Conservation (phyloP, 169 alveolate genomes). For the Plasmodium blacklocki region DNA sequence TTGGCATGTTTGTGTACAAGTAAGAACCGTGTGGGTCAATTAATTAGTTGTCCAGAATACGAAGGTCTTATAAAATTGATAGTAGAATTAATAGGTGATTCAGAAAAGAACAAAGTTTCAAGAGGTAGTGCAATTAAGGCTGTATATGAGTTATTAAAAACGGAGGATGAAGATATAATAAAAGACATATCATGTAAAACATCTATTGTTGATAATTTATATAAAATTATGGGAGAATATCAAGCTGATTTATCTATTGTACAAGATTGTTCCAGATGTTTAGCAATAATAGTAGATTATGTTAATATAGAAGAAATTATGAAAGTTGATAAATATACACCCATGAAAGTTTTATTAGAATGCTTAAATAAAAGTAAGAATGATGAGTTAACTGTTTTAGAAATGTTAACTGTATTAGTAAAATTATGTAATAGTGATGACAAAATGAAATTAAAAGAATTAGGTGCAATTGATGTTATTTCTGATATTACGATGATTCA, state of each 20-base stretch:
- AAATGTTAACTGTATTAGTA: conserved; percentile 81
- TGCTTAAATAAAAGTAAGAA: conserved; percentile 85
- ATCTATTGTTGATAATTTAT: conserved; percentile 73
- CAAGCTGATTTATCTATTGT: conserved; percentile 79
- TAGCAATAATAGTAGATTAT: conserved; percentile 77
- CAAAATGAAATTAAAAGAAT: conserved; percentile 84
- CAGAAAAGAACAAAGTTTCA: conserved; percentile 53
- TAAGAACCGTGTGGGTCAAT: conserved; percentile 87
- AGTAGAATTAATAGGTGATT: conserved; percentile 63
- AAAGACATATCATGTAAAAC: conserved; percentile 79
- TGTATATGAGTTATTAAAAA: conserved; percentile 83
- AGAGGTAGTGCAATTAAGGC: conserved; percentile 82
- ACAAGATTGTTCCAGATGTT: conserved; percentile 76
- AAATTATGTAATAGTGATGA: conserved; percentile 81
- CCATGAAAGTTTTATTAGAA: conserved; percentile 81
- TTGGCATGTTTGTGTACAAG: conserved; percentile 92
- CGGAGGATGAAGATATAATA: conserved; percentile 78
- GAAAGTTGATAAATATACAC: conserved; percentile 78
- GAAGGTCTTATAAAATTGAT: conserved; percentile 77
- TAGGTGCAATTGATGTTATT: conserved; percentile 90
- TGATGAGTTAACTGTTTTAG: conserved; percentile 82
- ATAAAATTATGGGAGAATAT: conserved; percentile 79
- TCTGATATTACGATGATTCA: conserved; percentile 90
- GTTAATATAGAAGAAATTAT: conserved; percentile 59
- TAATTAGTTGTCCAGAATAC: conserved; percentile 88